A percentile compares a stretch with the other conserved stretches of the same genome.
These are phyloP conservation scores for Mycena sanguinolenta DNA, from an alignment of 768 basidiomycete species.

Conservation along the genomic window DNA sequence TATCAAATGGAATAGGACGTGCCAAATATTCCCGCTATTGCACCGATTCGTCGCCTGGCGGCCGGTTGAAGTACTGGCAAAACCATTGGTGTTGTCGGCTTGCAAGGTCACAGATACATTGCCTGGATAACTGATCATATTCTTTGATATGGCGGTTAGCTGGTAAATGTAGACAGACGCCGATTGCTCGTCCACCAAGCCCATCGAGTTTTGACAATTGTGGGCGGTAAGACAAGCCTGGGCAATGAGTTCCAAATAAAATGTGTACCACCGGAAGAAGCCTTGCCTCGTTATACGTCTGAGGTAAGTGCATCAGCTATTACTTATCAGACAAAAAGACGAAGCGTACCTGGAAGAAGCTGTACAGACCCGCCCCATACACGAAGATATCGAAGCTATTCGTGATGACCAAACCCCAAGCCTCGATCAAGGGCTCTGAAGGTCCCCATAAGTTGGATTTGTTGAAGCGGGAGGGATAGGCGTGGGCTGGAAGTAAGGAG, in stretches of 20 bases:
- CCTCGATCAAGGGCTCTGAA: slow-evolving; percentile 28
- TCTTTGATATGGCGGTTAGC: slow-evolving; percentile 59
- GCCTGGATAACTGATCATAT: slow-evolving; percentile 53
- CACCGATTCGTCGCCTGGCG: too few relatives aligned
- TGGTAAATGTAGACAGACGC: slow-evolving; percentile 59
- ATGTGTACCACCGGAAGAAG: background rate
- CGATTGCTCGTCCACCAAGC: slow-evolving; percentile 48
- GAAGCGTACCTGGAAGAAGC: slow-evolving; percentile 64
- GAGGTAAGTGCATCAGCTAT: background rate
- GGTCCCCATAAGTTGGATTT: slow-evolving; percentile 51
- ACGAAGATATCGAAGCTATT: slow-evolving; percentile 57
- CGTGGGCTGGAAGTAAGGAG: slow-evolving; percentile 64
- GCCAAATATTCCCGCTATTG: too few relatives aligned
- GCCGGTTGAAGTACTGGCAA: slow-evolving; percentile 57
- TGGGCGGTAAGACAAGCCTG: slow-evolving; percentile 10
- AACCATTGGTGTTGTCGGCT: slow-evolving; percentile 57
- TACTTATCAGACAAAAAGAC: slow-evolving; percentile 36
- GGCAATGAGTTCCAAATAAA: background rate
- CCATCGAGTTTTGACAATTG: slow-evolving; percentile 17
- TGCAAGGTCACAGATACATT: slow-evolving; percentile 51
- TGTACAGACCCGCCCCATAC: slow-evolving; percentile 67
- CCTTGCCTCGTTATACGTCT: background rate
- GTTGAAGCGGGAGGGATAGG: slow-evolving; percentile 54
- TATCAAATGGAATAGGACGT: too few relatives aligned
- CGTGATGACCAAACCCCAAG: slow-evolving; percentile 60